Base-by-base conservation (phyloP, 1,284 basidiomycete species). In the Tylopilus orsonianus region DNA sequence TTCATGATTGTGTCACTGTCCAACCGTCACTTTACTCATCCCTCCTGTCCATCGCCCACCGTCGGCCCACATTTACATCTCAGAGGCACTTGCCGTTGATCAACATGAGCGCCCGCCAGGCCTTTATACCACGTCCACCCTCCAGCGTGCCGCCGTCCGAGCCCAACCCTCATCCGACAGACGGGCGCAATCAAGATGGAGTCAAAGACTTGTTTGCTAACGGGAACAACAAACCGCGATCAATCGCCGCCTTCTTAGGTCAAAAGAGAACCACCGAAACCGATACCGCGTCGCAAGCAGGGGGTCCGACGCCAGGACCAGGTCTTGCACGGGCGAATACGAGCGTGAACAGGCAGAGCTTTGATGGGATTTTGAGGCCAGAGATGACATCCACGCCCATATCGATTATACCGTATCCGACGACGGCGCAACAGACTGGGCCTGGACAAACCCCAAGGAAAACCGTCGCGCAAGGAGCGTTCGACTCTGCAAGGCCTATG, bases 101-200 rank as follows among this genome's bases (percentile, higher is more conserved):
- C 19, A 8, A 18, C 12, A 64, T 64, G 61, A 64, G 62, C 26
- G 56, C 65, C 4, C 18, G 65, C 41, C 62, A 65, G n/a, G 52
- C 54, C 5, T 64, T 64, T 35, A 6, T 58, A 33, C 64, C 62
- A 4, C 60, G 50, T 6, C 36, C 58, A 1, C 39, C 48, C 7
- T 60, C 61, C 5, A 35, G 45, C 18, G 27, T 36, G 2, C 30
- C 39, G 1, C 22, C 44, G 6, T 48, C 50, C 12, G 49, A 65
- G 27, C 16, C 43, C 10, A 45, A 48, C 33, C 23, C 39, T 20
- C 50, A 41, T 14, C 9, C 26, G 0, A 27, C 38, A 18, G 59
- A 61, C 19, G 13, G 18, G 3, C 22, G 7, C 20, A 23, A 32
- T n/a, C 32, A 14, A 33, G 61, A 59, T 4, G 42, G 29, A 13